Base-by-base conservation (phyloP, 768 basidiomycete genomes). In the Cubamyces lactineus region DNA sequence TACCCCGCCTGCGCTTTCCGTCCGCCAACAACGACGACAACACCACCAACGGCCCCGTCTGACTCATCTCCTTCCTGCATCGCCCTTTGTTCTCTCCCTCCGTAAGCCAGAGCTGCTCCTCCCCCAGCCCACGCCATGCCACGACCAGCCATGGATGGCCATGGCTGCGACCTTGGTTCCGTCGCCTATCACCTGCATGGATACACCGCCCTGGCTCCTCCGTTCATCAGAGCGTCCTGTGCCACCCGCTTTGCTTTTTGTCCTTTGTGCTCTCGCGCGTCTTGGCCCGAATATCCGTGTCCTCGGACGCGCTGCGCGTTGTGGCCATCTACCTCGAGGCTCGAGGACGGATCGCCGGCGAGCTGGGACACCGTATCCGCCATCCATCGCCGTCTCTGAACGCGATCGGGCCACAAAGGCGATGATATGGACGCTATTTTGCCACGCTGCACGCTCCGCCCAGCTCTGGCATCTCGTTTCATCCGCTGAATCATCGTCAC, bases 341-440 rank as follows among this genome's bases (percentile, higher is more conserved):
- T 28, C 28, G 28, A 28, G 28, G 28, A 28, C 28, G 28, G 28
- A 34, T 47, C 30, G 13, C 34, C 34, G 43, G 23, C 16, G 9
- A 12, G 26, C n/a, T 19, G 49, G 16, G 24, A 23, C 45, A 19
- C n/a, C 13, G 34, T 19, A 39, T 23, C 38, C 43, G 53, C 43
- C 55, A 6, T 39, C 43, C 50, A 41, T 59, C 48, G 30, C 48
- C 48, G 57, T 40, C 26, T 40, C 39, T 42, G 39, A n/a, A 23
- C 57, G 43, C 49, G 57, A 59, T 59, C 60, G 60, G 19, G 60
- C 53, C 19, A 55, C 53, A 55, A 56, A 49, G 61, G 47, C 53
- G 26, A 28, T 49, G 45, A 49, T 51, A 51, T 49, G 53, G 49
- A 34, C 61, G 48, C 53, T 47, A 57, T 51, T 62, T 49, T 62